Percentiles rank a stretch among this genome's conserved stretches.
Evolutionary conservation across 306 rosid species (phyloP).

Genomic region (Prunus padus): DNA sequence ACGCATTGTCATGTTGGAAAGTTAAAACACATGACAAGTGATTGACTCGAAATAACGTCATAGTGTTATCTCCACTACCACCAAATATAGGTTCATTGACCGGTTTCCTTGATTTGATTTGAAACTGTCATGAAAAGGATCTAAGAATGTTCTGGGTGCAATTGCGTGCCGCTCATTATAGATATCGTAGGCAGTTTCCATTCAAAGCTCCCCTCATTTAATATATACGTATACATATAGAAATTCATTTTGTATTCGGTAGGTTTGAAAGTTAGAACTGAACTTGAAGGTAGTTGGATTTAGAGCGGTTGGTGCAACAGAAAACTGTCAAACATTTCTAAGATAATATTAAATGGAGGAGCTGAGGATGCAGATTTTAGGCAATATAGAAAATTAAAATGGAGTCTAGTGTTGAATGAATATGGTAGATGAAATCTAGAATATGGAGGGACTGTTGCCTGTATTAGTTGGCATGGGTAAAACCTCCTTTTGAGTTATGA

Average conservation of each 20-base stretch:
- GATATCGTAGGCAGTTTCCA: neutral
- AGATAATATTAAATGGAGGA: neutral
- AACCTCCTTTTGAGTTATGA: too few relatives aligned
- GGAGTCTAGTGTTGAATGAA: neutral
- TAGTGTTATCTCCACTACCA: too few relatives aligned
- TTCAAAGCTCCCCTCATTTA: neutral
- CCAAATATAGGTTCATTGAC: too few relatives aligned
- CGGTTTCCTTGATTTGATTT: neutral
- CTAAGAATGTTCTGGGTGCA: neutral
- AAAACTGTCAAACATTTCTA: neutral
- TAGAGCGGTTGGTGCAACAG: neutral
- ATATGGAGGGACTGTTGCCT: neutral
- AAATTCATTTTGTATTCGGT: neutral
- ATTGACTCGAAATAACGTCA: rapidly evolving
- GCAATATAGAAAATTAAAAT: too few relatives aligned
- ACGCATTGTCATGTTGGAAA: too few relatives aligned
- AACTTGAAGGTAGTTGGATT: neutral
- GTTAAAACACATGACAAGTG: too few relatives aligned
- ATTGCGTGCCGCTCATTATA: slow-evolving; percentile 7
- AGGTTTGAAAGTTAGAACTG: neutral
- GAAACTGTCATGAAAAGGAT: neutral
- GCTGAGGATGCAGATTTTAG: neutral
- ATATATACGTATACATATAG: too few relatives aligned
- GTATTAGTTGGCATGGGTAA: too few relatives aligned
- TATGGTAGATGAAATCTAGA: neutral